These are phyloP conservation scores for Schwanniomyces polymorphus DNA, from an alignment of 805 yeast genomes.

Conservation along the genomic window DNA sequence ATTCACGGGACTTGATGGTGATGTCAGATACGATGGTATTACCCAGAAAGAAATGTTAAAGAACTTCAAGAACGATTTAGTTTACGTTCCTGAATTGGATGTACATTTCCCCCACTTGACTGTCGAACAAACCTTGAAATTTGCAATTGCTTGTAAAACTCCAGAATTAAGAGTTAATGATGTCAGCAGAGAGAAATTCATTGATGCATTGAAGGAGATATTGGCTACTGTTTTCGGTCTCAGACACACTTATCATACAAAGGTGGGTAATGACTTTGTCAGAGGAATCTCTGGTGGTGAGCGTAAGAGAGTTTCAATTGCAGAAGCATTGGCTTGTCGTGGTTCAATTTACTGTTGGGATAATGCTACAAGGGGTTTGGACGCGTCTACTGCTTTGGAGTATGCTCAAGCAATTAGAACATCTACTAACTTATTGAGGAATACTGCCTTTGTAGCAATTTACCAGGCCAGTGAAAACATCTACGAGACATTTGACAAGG, in stretches of 20 bases:
- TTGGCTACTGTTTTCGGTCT: constrained; percentile 56
- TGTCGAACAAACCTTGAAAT: constrained; percentile 63
- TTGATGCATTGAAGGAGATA: constrained; percentile 53
- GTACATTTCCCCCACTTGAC: constrained; percentile 67
- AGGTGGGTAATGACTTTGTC: constrained; percentile 66
- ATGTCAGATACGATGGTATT: constrained; percentile 56
- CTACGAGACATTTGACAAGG: constrained; percentile 60
- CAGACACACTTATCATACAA: constrained; percentile 59
- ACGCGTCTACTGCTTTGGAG: constrained; percentile 72
- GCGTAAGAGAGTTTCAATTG: constrained; percentile 69
- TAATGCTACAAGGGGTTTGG: constrained; percentile 71
- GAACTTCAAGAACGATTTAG: constrained; percentile 66
- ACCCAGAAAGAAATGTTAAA: constrained; percentile 47
- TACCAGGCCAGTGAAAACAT: constrained; percentile 70
- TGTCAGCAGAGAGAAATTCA: constrained; percentile 53
- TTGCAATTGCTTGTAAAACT: constrained; percentile 60
- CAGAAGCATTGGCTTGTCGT: constrained; percentile 57
- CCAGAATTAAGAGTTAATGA: constrained; percentile 64
- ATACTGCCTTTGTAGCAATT: constrained; percentile 63
- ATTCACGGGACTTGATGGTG: constrained; percentile 46
- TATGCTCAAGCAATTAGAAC: constrained; percentile 60
- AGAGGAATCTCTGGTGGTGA: constrained; percentile 77
- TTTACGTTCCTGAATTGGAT: constrained; percentile 71
- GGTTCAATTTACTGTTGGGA: constrained; percentile 63
- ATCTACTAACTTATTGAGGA: constrained; percentile 53